Percentiles rank a stretch among this genome's conserved stretches.
Conservation (phyloP, 2,329 filamentous ascomycete species). For the Aspergillus fijiensis region DNA sequence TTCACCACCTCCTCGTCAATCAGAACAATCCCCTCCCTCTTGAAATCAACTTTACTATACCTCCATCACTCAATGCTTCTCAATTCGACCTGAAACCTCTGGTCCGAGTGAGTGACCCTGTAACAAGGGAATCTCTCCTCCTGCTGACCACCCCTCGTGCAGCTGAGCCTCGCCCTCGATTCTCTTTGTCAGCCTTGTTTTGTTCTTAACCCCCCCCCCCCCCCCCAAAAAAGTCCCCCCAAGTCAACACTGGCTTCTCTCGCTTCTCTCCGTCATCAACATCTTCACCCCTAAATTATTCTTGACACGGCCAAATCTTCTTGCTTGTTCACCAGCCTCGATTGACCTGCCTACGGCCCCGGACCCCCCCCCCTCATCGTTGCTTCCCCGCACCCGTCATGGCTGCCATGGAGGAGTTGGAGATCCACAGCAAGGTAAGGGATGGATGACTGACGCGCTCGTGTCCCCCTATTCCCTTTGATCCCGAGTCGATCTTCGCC, state of each 20-base stretch:
- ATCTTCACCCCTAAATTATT: not conserved
- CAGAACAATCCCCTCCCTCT: not conserved
- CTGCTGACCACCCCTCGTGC: not conserved
- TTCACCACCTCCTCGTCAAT: not conserved
- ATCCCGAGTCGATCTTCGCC: not conserved
- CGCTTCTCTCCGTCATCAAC: no score
- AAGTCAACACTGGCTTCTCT: no score
- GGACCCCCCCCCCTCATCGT: not conserved
- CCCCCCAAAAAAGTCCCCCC: no score
- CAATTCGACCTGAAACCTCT: not conserved
- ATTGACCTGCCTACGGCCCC: not conserved
- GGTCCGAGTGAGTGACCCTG: not conserved
- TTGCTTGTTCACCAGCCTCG: not conserved
- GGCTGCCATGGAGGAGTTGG: slow-evolving; percentile 94
- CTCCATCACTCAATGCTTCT: not conserved
- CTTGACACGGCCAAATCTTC: not conserved
- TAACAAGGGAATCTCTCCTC: not conserved
- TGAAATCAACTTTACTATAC: not conserved
- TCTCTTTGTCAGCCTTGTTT: not conserved
- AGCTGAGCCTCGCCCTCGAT: not conserved
- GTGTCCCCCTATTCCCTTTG: not conserved
- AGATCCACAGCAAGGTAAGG: slow-evolving; percentile 93
- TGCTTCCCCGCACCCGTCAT: slow-evolving; percentile 48
- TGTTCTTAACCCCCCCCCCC: not conserved
- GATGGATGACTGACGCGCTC: slow-evolving; percentile 5